These are phyloP conservation scores for Alisma plantagoaquatica DNA, from an alignment of 106 monocot species.

Conservation along the genomic window DNA sequence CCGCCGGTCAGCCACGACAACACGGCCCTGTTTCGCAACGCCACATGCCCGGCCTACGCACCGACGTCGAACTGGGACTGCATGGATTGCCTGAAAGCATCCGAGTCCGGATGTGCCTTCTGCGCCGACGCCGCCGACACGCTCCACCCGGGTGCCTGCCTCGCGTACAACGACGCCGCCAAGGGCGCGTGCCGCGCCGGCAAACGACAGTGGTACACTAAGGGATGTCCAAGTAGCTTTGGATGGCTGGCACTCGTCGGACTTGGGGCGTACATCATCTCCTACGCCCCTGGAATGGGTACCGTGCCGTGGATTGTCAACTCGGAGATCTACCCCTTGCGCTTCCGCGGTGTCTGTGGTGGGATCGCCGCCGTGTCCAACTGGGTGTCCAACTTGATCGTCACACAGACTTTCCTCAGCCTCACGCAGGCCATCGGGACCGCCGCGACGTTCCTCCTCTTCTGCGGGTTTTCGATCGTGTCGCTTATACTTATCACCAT, in stretches of 20 bases:
- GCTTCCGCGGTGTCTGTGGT: conserved; percentile 53
- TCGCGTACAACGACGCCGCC: conserved; percentile 7
- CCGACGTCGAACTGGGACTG: conserved; percentile 39
- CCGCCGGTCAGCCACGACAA: conserved; percentile 32
- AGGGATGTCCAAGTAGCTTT: conserved; percentile 64
- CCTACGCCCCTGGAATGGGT: conserved; percentile 82
- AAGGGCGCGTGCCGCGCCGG: conserved; percentile 25
- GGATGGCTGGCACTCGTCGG: conserved; percentile 58
- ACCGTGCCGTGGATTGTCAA: conserved; percentile 79
- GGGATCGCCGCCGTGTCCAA: conserved; percentile 62
- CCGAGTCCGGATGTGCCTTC: conserved; percentile 42
- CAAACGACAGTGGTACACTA: conserved; percentile 44
- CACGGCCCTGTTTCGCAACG: conserved; percentile 25
- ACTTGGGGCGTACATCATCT: conserved; percentile 53
- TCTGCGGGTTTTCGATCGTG: conserved; percentile 24
- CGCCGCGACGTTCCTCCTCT: conserved; percentile 46
- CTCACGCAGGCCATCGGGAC: conserved; percentile 53
- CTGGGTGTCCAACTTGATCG: conserved; percentile 72
- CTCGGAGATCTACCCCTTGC: conserved; percentile 72
- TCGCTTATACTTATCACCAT: conserved; percentile 45
- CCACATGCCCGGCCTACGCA: conserved; percentile 45
- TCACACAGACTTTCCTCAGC: conserved; percentile 50
- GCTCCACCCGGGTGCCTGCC: conserved; percentile 63
- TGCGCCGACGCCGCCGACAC: conserved; percentile 40
- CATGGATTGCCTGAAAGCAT: conserved; percentile 47